A percentile compares a stretch with the other conserved stretches of the same genome.
Evolutionary conservation across 164 flowering plant genomes (phyloP).

Genomic region (Nelumbo lutea): DNA sequence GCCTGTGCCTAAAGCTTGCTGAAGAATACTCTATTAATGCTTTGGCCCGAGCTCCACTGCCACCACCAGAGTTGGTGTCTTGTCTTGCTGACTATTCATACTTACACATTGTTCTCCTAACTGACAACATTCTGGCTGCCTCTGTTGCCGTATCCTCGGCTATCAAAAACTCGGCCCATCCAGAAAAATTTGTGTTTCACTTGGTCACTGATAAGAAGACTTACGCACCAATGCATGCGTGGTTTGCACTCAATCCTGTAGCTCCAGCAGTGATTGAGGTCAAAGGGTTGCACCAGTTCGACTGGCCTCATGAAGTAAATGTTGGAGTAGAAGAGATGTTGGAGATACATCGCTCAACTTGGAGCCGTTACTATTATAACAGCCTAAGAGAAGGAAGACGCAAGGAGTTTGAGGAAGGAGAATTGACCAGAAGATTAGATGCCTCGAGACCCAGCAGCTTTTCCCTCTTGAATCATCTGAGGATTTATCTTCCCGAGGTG

Average conservation of each 20-base stretch:
- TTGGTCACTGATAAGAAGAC: conserved; percentile 78
- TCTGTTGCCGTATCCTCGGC: conserved; percentile 61
- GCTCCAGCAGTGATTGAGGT: conserved; percentile 57
- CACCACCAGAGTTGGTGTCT: conserved; percentile 47
- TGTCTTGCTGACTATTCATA: conserved; percentile 48
- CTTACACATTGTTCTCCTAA: conserved; percentile 54
- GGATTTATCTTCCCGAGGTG: conserved; percentile 71
- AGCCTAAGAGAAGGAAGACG: conserved; percentile 20
- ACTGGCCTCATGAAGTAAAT: conserved; percentile 58
- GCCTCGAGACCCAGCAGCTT: conserved; percentile 41
- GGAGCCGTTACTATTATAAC: conserved; percentile 28
- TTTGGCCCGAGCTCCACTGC: conserved; percentile 53
- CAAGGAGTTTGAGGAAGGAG: conserved; percentile 18
- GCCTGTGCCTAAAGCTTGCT: conserved; percentile 54
- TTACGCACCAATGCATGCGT: conserved; percentile 73
- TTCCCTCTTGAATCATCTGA: conserved; percentile 55
- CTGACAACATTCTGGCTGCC: conserved; percentile 76
- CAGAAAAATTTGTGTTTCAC: conserved; percentile 65
- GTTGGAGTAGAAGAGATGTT: conserved; percentile 42
- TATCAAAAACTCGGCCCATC: conserved; percentile 34
- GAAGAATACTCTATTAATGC: conserved; percentile 70
- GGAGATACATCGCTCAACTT: conserved; percentile 37
- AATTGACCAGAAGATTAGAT: conserved; percentile 22
- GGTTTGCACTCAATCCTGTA: conserved; percentile 58
- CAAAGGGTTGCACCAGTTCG: conserved; percentile 73